phyloP scores from a whole-genome alignment of 2,329 filamentous ascomycete species.

The Claviceps sp. region DNA sequence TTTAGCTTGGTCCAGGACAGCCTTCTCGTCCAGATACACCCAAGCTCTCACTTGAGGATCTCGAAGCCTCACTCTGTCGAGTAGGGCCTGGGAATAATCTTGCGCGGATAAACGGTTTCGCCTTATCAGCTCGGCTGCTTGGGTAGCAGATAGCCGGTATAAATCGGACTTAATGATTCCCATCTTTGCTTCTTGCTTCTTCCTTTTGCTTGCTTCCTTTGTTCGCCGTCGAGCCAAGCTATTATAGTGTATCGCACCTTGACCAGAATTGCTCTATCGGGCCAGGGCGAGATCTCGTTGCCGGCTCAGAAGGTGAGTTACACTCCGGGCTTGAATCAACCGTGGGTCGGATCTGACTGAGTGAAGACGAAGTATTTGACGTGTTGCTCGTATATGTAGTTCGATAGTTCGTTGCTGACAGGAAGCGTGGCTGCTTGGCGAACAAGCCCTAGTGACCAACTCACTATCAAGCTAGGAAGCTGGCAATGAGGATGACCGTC shows the following conservation, averaged over 20 bases:
- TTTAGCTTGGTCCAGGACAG: conserved; percentile 35
- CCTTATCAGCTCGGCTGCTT: conserved; percentile 7
- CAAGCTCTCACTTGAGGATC: conserved; percentile 35
- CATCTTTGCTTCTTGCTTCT: not conserved
- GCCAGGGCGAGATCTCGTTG: not conserved
- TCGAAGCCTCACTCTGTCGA: conserved; percentile 29
- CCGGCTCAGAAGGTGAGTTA: not conserved
- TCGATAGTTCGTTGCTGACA: not conserved
- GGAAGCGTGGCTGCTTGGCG: not conserved
- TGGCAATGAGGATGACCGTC: not conserved
- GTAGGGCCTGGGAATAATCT: conserved; percentile 32
- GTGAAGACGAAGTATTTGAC: not conserved
- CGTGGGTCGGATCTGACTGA: not conserved
- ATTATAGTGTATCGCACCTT: not conserved
- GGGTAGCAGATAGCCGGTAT: conserved; percentile 2
- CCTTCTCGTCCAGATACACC: conserved; percentile 30
- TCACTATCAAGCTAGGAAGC: not conserved
- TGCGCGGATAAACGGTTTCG: conserved; percentile 28
- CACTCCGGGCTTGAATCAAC: not conserved
- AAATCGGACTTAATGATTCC: conserved; percentile 1
- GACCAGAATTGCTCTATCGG: not conserved
- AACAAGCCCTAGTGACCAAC: not conserved
- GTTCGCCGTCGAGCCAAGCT: not conserved
- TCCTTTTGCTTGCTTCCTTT: not conserved
- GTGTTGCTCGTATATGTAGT: not conserved